Conservation (phyloP, 2,329 filamentous ascomycete species). For the Aspergillus clavatus region DNA sequence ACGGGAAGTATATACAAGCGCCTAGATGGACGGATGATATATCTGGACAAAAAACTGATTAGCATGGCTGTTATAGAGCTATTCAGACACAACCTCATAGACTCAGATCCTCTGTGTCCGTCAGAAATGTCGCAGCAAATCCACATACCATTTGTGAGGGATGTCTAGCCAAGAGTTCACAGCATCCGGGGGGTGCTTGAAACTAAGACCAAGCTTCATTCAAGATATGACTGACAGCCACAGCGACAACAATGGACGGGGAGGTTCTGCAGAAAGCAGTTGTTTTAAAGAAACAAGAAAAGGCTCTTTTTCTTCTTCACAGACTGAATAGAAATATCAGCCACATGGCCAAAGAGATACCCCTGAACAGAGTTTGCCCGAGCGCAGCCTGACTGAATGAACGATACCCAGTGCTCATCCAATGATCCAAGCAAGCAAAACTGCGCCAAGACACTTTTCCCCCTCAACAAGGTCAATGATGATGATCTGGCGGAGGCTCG, state of each 20-base stretch:
- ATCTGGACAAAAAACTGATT: slow-evolving; percentile 11
- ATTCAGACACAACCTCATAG: no score
- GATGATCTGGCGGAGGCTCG: slow-evolving; percentile 20
- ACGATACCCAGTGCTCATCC: slow-evolving; percentile 8
- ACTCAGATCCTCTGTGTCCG: neutral
- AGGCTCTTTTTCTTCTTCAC: neutral
- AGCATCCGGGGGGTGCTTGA: slow-evolving; percentile 9
- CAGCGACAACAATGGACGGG: slow-evolving; percentile 1
- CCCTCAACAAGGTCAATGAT: slow-evolving; percentile 17
- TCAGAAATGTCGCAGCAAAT: neutral
- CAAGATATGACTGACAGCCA: slow-evolving; percentile 6
- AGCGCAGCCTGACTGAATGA: slow-evolving; percentile 8
- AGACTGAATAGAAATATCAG: neutral
- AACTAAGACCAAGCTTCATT: slow-evolving; percentile 9
- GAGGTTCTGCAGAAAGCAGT: no score
- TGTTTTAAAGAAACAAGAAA: no score
- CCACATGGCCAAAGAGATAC: neutral
- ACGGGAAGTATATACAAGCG: slow-evolving; percentile 13
- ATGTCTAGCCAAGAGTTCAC: slow-evolving; percentile 6
- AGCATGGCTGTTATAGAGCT: no score
- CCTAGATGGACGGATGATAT: slow-evolving; percentile 17
- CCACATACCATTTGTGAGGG: slow-evolving; percentile 13
- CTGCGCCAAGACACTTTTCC: slow-evolving; percentile 20
- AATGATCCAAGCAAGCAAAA: no score
- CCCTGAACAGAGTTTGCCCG: slow-evolving; percentile 5